These are phyloP conservation scores for Mayamaea pseudoterrestris DNA, from an alignment of 108 stramenopile genomes.

Conservation along the genomic window DNA sequence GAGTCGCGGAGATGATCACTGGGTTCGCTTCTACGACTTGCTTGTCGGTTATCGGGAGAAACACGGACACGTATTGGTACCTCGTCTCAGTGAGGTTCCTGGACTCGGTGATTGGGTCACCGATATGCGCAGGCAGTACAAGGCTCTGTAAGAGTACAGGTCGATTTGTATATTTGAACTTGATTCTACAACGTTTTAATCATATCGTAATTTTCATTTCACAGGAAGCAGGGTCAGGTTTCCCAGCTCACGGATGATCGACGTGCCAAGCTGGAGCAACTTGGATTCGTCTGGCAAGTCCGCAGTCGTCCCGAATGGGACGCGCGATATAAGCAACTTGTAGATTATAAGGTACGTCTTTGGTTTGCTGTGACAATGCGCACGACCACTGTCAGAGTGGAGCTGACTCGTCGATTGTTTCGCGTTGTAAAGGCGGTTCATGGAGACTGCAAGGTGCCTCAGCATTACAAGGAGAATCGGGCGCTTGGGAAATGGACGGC, in stretches of 20 bases:
- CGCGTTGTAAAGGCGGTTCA: too few species aligned
- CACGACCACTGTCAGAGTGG: too few species aligned
- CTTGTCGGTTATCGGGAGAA: constrained; percentile 1
- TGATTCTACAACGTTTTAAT: too few species aligned
- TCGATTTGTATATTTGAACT: too few species aligned
- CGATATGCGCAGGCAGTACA: constrained; percentile 49
- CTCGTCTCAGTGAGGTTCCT: constrained; percentile 32
- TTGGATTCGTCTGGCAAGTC: constrained; percentile 68
- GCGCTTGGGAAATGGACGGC: constrained; percentile 73
- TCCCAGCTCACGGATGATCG: constrained; percentile 47
- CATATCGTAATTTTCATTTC: too few species aligned
- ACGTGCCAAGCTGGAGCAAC: constrained; percentile 32
- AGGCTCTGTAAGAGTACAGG: too few species aligned
- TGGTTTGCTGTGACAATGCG: constrained; percentile 11
- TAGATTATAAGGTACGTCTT: constrained; percentile 38
- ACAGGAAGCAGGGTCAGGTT: constrained; percentile 19
- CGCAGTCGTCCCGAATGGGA: constrained; percentile 60
- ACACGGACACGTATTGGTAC: constrained; percentile 41
- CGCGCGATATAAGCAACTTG: constrained; percentile 44
- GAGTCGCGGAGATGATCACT: constrained; percentile 9
- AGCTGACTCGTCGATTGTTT: too few species aligned
- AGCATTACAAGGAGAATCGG: constrained; percentile 40
- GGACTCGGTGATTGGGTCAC: constrained; percentile 57
- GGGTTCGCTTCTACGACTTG: constrained; percentile 7
- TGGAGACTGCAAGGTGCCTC: constrained; percentile 33